phyloP scores from a whole-genome alignment of 805 yeast genomes.

The Barnettozyma botsteinii region DNA sequence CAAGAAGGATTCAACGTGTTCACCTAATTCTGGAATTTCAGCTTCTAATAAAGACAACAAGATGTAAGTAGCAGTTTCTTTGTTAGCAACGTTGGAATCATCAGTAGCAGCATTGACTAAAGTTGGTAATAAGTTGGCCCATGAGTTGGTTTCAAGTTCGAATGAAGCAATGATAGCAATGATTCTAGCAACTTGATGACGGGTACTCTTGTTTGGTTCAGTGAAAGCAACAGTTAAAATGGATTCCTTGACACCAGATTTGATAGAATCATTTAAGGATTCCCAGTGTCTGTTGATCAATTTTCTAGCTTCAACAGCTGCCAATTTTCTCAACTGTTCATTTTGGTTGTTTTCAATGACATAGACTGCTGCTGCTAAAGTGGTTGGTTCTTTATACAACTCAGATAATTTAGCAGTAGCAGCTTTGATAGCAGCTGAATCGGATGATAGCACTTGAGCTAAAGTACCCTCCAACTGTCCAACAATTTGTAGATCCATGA shows the following conservation, averaged over 20 bases:
- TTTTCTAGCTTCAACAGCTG: conserved; percentile 96
- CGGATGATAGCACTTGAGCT: conserved; percentile 74
- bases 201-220: conserved; percentile 57
- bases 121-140: conserved; percentile 74
- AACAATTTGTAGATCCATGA: conserved; percentile 58
- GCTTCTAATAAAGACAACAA: conserved; percentile 74
- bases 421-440: conserved; percentile 69
- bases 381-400: conserved; percentile 61
- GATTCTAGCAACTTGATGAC: conserved; percentile 88
- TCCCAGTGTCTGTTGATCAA: conserved; percentile 69
- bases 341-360: conserved; percentile 66
- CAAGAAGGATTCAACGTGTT: conserved; percentile 62
- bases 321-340: conserved; percentile 76
- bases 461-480: conserved; percentile 73
- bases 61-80: conserved; percentile 81
- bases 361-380: conserved; percentile 79
- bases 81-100: conserved; percentile 41
- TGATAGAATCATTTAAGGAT: conserved; percentile 36
- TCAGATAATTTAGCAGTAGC: conserved; percentile 75
- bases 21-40: conserved; percentile 49
- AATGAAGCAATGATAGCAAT: conserved; percentile 77
- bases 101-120: conserved; percentile 64
- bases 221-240: conserved; percentile 63
- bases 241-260: conserved; percentile 59
- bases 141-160: conserved; percentile 62